phyloP scores from a whole-genome alignment of 2,329 filamentous ascomycete genomes.

The Rhynchosporium agropyri region DNA sequence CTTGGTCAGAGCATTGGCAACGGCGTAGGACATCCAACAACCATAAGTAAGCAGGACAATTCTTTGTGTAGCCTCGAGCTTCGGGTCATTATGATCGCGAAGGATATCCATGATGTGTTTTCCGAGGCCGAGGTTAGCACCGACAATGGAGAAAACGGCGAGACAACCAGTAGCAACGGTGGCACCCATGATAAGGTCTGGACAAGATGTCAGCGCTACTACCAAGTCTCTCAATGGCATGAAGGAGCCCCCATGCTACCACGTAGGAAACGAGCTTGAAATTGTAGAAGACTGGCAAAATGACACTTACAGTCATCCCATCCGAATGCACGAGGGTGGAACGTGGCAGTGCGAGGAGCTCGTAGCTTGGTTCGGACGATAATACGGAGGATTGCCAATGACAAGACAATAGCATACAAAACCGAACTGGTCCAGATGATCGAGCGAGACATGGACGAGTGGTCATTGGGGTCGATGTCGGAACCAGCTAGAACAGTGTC shows the following conservation, averaged over 20 bases:
- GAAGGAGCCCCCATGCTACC: no score
- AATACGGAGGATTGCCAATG: background rate
- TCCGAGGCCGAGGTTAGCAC: constrained; percentile 19
- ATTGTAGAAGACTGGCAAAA: background rate
- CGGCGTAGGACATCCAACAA: constrained; percentile 18
- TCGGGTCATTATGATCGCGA: background rate
- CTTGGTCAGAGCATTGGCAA: constrained; percentile 21
- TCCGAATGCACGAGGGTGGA: constrained; percentile 11
- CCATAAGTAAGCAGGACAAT: constrained; percentile 15
- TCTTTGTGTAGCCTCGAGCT: background rate
- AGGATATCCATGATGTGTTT: constrained; percentile 24
- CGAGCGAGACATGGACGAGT: constrained; percentile 11
- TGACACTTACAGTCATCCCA: constrained; percentile 23
- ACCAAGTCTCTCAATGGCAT: background rate
- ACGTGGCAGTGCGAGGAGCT: constrained; percentile 4
- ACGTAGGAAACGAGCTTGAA: no score
- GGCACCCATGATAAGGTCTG: constrained; percentile 9
- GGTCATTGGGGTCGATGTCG: background rate
- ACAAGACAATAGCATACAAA: background rate
- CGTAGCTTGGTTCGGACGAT: constrained; percentile 6
- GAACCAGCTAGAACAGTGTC: background rate
- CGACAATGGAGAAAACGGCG: constrained; percentile 18
- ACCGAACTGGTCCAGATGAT: constrained; percentile 11
- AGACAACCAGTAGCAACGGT: constrained; percentile 3
- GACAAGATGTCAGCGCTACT: background rate